A percentile compares a stretch with the other conserved stretches of the same genome.
Evolutionary conservation across 345 rosid species (phyloP).

Genomic region (Eucalyptus leucophloia): DNA sequence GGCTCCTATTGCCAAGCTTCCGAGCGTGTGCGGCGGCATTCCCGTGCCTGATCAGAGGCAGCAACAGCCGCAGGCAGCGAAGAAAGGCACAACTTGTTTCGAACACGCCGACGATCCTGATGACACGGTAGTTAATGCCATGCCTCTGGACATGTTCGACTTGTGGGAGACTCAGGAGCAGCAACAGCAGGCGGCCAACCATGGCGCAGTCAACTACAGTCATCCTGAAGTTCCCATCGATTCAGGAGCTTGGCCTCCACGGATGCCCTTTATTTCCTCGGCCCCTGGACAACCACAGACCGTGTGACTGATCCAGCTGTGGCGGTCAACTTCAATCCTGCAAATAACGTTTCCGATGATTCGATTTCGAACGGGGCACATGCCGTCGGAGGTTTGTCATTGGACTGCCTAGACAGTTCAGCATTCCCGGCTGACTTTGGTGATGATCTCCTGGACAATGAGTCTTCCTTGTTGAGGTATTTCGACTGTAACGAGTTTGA

Average conservation of each 20-base stretch:
- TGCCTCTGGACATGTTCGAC: neutral
- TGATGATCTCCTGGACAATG: neutral
- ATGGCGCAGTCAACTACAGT: neutral
- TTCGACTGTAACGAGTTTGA: neutral
- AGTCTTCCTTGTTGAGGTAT: neutral
- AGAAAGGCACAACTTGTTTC: neutral
- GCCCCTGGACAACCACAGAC: neutral
- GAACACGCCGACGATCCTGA: neutral
- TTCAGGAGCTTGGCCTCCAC: neutral
- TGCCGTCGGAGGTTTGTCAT: neutral
- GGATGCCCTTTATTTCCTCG: neutral
- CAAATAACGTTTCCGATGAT: neutral
- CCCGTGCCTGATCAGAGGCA: neutral
- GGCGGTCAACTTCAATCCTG: neutral
- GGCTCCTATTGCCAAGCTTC: neutral
- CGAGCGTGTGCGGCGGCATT: neutral
- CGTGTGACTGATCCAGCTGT: neutral
- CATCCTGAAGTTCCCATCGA: neutral
- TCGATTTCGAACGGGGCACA: neutral
- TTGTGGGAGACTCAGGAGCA: neutral
- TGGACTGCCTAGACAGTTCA: neutral
- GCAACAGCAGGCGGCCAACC: neutral
- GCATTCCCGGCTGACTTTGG: neutral
- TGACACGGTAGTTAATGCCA: neutral
- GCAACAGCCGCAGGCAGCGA: neutral